These are phyloP conservation scores for Pseudofabraea citricarpa DNA, from an alignment of 2,329 filamentous ascomycete species.

Conservation along the genomic window DNA sequence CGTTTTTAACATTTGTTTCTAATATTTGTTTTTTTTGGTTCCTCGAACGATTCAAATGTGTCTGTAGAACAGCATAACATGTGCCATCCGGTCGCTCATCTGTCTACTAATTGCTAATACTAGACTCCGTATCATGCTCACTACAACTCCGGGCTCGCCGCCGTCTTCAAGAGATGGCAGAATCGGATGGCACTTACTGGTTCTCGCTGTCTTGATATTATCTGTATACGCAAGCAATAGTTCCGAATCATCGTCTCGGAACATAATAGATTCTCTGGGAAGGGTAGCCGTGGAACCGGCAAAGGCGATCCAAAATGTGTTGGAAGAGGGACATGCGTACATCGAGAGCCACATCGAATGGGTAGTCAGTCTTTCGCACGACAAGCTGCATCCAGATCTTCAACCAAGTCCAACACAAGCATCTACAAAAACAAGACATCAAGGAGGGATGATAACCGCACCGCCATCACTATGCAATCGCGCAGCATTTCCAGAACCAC, in stretches of 20 bases:
- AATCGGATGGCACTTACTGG: background rate
- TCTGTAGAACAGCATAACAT: constrained; percentile 2
- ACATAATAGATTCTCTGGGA: background rate
- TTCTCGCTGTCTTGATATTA: background rate
- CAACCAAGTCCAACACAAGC: background rate
- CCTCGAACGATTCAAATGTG: background rate
- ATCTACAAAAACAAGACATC: background rate
- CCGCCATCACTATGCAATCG: constrained; percentile 19
- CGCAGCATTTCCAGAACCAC: constrained; percentile 14
- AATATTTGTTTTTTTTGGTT: background rate
- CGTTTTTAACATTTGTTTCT: no score
- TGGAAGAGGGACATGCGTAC: background rate
- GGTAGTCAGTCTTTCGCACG: background rate
- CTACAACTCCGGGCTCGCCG: background rate
- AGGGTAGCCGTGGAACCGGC: background rate
- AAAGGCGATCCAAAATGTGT: background rate
- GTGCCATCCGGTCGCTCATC: background rate
- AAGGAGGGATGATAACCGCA: constrained; percentile 17
- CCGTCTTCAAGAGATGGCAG: background rate
- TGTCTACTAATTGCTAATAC: background rate
- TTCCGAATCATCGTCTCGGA: background rate
- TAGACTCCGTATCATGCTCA: background rate
- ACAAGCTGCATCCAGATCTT: background rate
- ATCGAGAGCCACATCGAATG: background rate
- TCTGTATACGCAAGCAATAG: background rate